Conservation (phyloP, 2,329 filamentous ascomycete species). For the Fusarium sp. region DNA sequence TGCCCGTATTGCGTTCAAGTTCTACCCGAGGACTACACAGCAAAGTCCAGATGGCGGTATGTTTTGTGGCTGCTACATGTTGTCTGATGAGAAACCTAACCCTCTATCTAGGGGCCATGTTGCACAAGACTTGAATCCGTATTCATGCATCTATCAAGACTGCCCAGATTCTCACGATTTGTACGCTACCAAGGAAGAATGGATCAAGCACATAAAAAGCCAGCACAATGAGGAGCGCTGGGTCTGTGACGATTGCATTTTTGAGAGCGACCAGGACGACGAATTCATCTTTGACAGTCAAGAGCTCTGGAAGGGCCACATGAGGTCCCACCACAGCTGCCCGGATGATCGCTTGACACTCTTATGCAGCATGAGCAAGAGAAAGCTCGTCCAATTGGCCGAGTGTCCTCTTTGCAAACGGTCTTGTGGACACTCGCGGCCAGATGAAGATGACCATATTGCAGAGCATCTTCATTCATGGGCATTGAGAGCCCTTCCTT, state of each 20-base stretch:
- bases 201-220: background rate
- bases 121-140: background rate
- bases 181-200: background rate
- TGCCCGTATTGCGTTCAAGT: slow-evolving; percentile 7
- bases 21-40: background rate
- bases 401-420: background rate
- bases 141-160: background rate
- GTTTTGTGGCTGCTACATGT: background rate
- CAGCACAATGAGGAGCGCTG: background rate
- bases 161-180: background rate
- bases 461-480: slow-evolving; percentile 10
- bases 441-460: slow-evolving; percentile 3
- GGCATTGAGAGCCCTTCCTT: slow-evolving; percentile 12
- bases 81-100: background rate
- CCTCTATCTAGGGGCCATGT: background rate
- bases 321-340: background rate
- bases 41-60: background rate
- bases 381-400: background rate
- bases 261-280: background rate
- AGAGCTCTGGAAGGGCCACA: background rate
- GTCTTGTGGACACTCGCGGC: background rate
- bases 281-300: background rate
- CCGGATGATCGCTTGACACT: background rate
- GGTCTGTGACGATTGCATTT: slow-evolving; percentile 15
- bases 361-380: background rate